A percentile compares a stretch with the other conserved stretches of the same genome.
These are phyloP conservation scores for Dipteronia sinensis DNA, from an alignment of 345 rosid species.

Conservation along the genomic window DNA sequence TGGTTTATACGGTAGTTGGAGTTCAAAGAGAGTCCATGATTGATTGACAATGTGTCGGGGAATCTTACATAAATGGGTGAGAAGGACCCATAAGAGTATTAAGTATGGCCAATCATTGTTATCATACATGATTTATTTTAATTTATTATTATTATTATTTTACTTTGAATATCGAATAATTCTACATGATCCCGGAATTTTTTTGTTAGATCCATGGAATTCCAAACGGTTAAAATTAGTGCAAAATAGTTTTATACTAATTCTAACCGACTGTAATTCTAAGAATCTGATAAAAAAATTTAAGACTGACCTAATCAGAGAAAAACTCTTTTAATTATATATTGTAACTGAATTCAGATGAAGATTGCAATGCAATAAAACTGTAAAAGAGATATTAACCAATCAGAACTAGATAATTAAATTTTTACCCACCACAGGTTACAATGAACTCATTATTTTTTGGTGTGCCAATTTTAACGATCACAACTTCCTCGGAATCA, in stretches of 20 bases:
- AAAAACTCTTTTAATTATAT: too few species aligned
- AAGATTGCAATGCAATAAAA: not conserved
- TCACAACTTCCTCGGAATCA: not conserved
- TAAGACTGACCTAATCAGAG: too few species aligned
- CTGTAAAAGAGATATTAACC: not conserved
- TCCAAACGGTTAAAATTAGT: too few species aligned
- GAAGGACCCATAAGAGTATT: too few species aligned
- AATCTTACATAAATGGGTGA: too few species aligned
- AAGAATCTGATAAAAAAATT: too few species aligned
- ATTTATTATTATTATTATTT: not conserved
- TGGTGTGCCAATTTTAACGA: slow-evolving; percentile 13
- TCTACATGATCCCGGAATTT: too few species aligned
- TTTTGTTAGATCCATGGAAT: too few species aligned
- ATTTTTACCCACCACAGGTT: slow-evolving; percentile 24
- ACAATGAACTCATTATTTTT: slow-evolving; percentile 19
- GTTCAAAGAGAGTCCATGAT: not conserved
- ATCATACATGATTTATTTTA: not conserved
- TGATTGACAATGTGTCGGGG: not conserved
- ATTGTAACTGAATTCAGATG: not conserved
- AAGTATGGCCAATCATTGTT: not conserved
- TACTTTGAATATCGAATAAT: too few species aligned
- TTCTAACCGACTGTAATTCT: too few species aligned
- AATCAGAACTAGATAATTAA: slow-evolving; percentile 3
- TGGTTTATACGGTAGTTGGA: not conserved
- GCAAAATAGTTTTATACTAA: too few species aligned